Conservation (phyloP, 2,329 filamentous ascomycete genomes). For the Didymella exigua region DNA sequence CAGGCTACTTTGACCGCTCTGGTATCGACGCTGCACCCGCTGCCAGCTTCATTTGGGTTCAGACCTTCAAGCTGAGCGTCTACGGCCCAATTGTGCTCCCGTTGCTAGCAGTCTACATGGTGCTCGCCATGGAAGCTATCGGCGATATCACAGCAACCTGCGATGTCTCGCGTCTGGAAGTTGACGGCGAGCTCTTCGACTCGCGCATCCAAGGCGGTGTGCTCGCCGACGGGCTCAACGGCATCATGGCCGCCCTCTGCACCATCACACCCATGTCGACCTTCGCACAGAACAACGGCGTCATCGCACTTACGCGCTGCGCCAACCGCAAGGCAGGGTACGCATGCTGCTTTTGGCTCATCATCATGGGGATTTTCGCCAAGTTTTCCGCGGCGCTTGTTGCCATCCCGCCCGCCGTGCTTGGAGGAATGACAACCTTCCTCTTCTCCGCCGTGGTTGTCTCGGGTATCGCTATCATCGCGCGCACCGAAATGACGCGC, state of each 20-base stretch:
- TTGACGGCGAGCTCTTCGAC: constrained; percentile 74
- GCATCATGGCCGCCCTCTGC: constrained; percentile 74
- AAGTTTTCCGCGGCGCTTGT: constrained; percentile 83
- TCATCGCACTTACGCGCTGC: constrained; percentile 80
- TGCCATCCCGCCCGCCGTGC: constrained; percentile 66
- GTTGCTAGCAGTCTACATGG: constrained; percentile 66
- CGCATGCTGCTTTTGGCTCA: constrained; percentile 75
- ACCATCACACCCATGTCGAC: constrained; percentile 81
- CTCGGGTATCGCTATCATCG: constrained; percentile 77
- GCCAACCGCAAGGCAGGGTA: constrained; percentile 82
- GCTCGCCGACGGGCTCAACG: constrained; percentile 77
- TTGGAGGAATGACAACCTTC: constrained; percentile 70
- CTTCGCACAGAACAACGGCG: constrained; percentile 84
- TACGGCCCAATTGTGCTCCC: constrained; percentile 78
- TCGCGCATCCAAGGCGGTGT: constrained; percentile 80
- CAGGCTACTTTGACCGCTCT: constrained; percentile 77
- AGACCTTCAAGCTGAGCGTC: constrained; percentile 73
- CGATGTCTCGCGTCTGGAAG: constrained; percentile 77
- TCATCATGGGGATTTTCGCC: constrained; percentile 81
- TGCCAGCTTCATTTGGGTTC: constrained; percentile 77
- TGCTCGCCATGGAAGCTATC: constrained; percentile 79
- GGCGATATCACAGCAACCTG: constrained; percentile 82
- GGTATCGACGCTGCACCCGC: constrained; percentile 73
- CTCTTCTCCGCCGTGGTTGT: constrained; percentile 78
- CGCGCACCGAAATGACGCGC: constrained; percentile 73